Conservation (phyloP, 306 rosid genomes). For the Elaeagnus macrophylla region DNA sequence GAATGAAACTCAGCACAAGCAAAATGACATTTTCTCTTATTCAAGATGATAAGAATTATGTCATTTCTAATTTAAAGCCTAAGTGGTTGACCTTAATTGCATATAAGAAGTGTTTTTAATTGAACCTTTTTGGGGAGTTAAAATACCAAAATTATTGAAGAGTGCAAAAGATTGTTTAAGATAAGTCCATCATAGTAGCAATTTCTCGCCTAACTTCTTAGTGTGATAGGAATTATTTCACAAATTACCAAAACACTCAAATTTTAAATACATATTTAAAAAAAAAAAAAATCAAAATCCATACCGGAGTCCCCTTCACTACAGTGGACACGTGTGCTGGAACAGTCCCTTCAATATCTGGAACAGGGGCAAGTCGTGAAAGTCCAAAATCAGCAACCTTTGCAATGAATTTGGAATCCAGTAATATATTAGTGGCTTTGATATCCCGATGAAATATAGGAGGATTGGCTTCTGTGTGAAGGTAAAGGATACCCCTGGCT, state of each 20-base stretch:
- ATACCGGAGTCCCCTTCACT: constrained; percentile 97
- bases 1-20: no score
- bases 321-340: constrained; percentile 84
- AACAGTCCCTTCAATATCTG: constrained; percentile 58
- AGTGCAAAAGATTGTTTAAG: no score
- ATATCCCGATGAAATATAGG: constrained; percentile 95
- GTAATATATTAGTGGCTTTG: constrained; percentile 85
- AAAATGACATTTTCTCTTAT: no score
- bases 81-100: no score
- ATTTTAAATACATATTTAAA: background rate
- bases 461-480: constrained; percentile 95
- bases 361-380: constrained; percentile 89
- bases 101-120: no score
- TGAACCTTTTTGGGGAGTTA: no score
- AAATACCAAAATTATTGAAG: no score
- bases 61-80: no score
- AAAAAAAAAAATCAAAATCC: constrained; percentile 9
- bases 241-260: background rate
- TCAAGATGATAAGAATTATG: no score
- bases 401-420: constrained; percentile 57
- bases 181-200: no score
- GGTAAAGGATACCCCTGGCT: constrained; percentile 82
- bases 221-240: no score
- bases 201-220: no score
- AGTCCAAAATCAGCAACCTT: constrained; percentile 99